Conservation (phyloP, 495 filamentous ascomycete genomes). For the Aspergillus indologenus region DNA sequence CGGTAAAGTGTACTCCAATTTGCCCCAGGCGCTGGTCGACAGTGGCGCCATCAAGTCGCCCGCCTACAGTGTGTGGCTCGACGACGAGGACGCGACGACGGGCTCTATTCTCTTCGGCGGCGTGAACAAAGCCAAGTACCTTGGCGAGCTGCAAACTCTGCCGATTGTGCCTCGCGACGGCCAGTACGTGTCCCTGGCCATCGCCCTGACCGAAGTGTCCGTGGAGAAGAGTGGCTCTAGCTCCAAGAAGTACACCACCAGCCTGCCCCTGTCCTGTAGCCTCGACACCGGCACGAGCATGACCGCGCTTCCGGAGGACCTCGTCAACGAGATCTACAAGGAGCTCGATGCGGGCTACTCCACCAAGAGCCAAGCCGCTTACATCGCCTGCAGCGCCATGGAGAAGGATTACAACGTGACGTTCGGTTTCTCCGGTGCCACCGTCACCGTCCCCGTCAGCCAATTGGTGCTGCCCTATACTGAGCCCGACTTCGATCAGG, state of each 20-base stretch:
- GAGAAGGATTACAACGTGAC: slow-evolving; percentile 53
- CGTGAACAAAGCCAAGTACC: slow-evolving; percentile 73
- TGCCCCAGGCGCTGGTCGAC: slow-evolving; percentile 68
- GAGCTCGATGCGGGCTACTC: slow-evolving; percentile 61
- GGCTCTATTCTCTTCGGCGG: slow-evolving; percentile 86
- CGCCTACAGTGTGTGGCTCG: slow-evolving; percentile 84
- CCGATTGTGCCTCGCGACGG: slow-evolving; percentile 56
- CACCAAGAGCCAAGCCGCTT: slow-evolving; percentile 31
- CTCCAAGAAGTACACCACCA: slow-evolving; percentile 39
- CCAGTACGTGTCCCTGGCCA: slow-evolving; percentile 64
- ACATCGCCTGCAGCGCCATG: slow-evolving; percentile 64
- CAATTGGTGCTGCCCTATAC: slow-evolving; percentile 21
- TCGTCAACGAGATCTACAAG: slow-evolving; percentile 59
- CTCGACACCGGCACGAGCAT: slow-evolving; percentile 78
- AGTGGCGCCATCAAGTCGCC: slow-evolving; percentile 65
- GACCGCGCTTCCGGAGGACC: slow-evolving; percentile 66
- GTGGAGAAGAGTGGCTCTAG: slow-evolving; percentile 29
- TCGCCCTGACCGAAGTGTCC: slow-evolving; percentile 64
- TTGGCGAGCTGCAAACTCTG: slow-evolving; percentile 62
- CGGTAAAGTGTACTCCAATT: slow-evolving; percentile 49
- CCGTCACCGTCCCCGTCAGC: slow-evolving; percentile 25
- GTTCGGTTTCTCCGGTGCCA: slow-evolving; percentile 58
- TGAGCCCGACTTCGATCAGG: slow-evolving; percentile 11
- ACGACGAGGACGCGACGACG: slow-evolving; percentile 67
- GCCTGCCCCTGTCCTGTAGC: slow-evolving; percentile 62